phyloP scores from a whole-genome alignment of 306 rosid species.

The Lithocarpus polystachyus region DNA sequence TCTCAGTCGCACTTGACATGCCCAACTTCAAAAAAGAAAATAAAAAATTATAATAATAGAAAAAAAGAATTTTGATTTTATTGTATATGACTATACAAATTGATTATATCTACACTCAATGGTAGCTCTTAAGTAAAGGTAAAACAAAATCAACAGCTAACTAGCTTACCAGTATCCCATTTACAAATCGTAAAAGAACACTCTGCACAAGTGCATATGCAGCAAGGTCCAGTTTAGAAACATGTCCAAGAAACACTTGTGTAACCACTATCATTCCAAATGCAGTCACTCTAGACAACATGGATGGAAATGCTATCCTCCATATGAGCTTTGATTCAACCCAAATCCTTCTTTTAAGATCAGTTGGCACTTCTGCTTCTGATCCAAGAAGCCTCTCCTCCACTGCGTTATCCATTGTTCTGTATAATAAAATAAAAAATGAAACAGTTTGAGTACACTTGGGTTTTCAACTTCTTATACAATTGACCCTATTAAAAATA shows the following conservation, averaged over 20 bases:
- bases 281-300: slow-evolving; percentile 42
- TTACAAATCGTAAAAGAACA: slow-evolving; percentile 45
- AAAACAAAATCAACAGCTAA: too few species aligned
- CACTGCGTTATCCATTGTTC: background rate
- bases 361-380: slow-evolving; percentile 5
- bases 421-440: background rate
- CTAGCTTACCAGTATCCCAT: slow-evolving; percentile 44
- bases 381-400: slow-evolving; percentile 15
- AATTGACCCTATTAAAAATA: background rate
- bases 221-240: slow-evolving; percentile 41
- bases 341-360: slow-evolving; percentile 35
- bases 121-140: too few species aligned
- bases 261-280: slow-evolving; percentile 49
- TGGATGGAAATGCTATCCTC: slow-evolving; percentile 54
- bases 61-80: background rate
- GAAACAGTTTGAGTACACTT: background rate
- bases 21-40: slow-evolving; percentile 28
- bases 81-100: too few species aligned
- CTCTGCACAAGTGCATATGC: slow-evolving; percentile 51
- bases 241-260: slow-evolving; percentile 54
- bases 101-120: too few species aligned
- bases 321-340: slow-evolving; percentile 40
- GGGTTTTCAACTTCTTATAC: background rate
- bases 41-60: background rate
- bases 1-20: slow-evolving; percentile 55